These are phyloP conservation scores for Coemansia sp. DNA, from an alignment of 192 early-diverging fungal genomes.

Conservation along the genomic window DNA sequence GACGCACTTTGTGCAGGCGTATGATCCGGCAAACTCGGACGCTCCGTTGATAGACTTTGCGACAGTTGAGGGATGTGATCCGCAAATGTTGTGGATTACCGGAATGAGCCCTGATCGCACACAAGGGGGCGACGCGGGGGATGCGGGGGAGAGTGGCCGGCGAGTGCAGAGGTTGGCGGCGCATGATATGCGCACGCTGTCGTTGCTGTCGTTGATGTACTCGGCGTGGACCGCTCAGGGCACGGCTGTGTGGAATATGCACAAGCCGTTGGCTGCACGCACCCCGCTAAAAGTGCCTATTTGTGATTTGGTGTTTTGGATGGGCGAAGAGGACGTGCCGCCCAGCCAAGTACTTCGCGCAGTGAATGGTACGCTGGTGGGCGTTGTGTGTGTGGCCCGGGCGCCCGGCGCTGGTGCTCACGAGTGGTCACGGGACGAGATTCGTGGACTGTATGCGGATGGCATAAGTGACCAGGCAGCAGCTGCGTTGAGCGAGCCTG, in stretches of 20 bases:
- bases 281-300: conserved; percentile 66
- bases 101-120: conserved; percentile 37
- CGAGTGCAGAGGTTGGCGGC: conserved; percentile 57
- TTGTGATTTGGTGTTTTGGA: conserved; percentile 64
- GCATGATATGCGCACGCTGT: conserved; percentile 65
- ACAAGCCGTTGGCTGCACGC: conserved; percentile 55
- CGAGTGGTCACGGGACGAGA: conserved; percentile 30
- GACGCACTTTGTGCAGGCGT: conserved; percentile 67
- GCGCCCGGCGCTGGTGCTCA: conserved; percentile 22
- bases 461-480: conserved; percentile 37
- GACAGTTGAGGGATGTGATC: conserved; percentile 28
- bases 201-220: conserved; percentile 73
- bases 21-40: conserved; percentile 17
- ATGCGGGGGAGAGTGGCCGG: background rate
- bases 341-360: conserved; percentile 76
- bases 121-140: conserved; percentile 3
- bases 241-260: conserved; percentile 3
- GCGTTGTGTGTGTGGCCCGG: conserved; percentile 58
- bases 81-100: conserved; percentile 31
- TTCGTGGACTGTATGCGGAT: conserved; percentile 19
- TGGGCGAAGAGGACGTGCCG: conserved; percentile 74
- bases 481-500: conserved; percentile 33
- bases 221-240: background rate
- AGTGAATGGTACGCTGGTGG: conserved; percentile 84
- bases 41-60: conserved; percentile 52